Evolutionary conservation across 1,139 yeast species (phyloP), one percentile per base, ranked within the genome.

Genomic region (Waltiozyma sp.): DNA sequence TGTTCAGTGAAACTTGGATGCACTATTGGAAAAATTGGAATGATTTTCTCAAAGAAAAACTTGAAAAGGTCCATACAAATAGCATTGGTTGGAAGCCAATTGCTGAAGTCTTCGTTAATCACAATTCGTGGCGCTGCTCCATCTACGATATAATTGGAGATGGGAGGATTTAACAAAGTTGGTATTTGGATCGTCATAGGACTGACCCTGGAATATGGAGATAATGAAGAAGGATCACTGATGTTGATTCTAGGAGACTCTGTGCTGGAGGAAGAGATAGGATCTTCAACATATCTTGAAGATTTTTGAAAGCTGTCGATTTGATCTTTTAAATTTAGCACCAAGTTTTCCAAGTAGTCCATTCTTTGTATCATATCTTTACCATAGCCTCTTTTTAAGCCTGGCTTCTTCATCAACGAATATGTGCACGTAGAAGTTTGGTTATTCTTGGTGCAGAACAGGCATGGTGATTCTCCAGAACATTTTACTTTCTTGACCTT

Each of bases 401-500:
- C 55, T 1, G 55, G 55, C 24, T 51, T 51, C 42, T 49, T 50
- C 46, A 50, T 48, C 4, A 45, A 15, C n/a, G 52, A 47, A 39
- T 48, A 49, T 8, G 28, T 42, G 28, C 53, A 48, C 4, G 23
- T 14, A 1, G 50, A 43, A 37, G 46, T 49, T n/a, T 31, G 34
- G 2, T 54, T 55, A 37, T 56, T 56, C 42, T 60, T 62, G 14
- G 45, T 15, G 45, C 73, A 68, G 45, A 57, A 56, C 3, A 57
- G 50, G 47, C 73, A 68, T 2, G 43, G 41, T 2, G 69, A 72
- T 39, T 57, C 42, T 14, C 57, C 67, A 45, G 63, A 58, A 50
- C 71, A 66, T 46, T 62, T 65, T 40, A 64, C 59, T 45, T 66
- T 66, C 44, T 64, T 60, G 15, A 50, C 37, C 40, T 66, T 65